Conservation (phyloP, 2,329 filamentous ascomycete species). For the Trichoderma koningiopsis region DNA sequence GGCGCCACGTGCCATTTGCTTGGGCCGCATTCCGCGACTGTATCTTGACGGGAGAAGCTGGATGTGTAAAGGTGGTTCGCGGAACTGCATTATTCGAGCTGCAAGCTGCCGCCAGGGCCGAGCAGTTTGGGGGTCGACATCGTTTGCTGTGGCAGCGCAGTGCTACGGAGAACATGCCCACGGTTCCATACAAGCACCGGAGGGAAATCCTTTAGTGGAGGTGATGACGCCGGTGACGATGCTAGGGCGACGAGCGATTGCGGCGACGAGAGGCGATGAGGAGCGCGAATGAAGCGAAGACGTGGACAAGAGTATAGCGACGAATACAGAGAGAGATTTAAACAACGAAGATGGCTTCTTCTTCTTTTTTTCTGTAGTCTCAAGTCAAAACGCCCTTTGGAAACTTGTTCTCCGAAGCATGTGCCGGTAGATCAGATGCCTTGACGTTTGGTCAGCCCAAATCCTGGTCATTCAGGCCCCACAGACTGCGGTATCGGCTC, state of each 20-base stretch:
- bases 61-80: background rate
- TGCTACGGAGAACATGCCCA: constrained; percentile 49
- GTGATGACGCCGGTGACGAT: background rate
- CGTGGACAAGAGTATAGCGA: background rate
- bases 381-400: background rate
- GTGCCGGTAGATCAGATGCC: constrained; percentile 25
- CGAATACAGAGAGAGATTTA: background rate
- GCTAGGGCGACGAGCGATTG: background rate
- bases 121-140: constrained; percentile 39
- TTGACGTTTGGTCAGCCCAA: constrained; percentile 14
- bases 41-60: constrained; percentile 7
- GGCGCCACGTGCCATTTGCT: constrained; percentile 56
- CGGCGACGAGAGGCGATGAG: background rate
- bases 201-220: background rate
- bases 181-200: constrained; percentile 40
- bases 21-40: constrained; percentile 31
- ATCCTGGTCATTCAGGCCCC: constrained; percentile 17
- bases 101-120: constrained; percentile 16
- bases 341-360: background rate
- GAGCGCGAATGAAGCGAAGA: background rate
- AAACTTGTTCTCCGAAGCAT: constrained; percentile 20
- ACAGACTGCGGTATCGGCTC: constrained; percentile 28
- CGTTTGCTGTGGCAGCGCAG: constrained; percentile 49
- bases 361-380: background rate
- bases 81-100: constrained; percentile 1